Conservation (phyloP, 1,284 basidiomycete species). For the Caloboletus firmus region DNA sequence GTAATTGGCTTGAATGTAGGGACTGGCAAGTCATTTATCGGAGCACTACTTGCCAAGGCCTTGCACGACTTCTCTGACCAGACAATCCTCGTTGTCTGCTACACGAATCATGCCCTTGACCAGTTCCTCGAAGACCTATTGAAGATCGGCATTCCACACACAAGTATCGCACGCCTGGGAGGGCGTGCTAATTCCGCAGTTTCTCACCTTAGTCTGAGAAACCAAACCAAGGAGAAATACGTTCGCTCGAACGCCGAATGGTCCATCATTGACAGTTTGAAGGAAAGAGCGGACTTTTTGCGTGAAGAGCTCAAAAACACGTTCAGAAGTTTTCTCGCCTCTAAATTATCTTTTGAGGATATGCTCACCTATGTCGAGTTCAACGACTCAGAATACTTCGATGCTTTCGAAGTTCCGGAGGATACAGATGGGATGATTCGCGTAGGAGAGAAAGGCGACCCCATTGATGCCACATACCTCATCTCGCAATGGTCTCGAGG, state of each 20-base stretch:
- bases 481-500: constrained; percentile 47
- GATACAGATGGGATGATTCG: constrained; percentile 42
- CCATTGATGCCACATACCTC: constrained; percentile 39
- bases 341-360: constrained; percentile 26
- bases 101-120: constrained; percentile 67
- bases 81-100: constrained; percentile 62
- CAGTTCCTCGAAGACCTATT: constrained; percentile 61
- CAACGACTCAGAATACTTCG: constrained; percentile 42
- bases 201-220: constrained; percentile 42
- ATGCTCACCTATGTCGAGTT: constrained; percentile 46
- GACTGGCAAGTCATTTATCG: constrained; percentile 69
- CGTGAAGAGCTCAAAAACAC: constrained; percentile 18
- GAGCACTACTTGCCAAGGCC: constrained; percentile 57
- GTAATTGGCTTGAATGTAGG: constrained; percentile 38
- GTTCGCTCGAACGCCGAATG: constrained; percentile 37
- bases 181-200: constrained; percentile 51
- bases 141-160: constrained; percentile 52
- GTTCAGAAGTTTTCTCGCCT: constrained; percentile 28
- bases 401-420: constrained; percentile 49
- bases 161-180: constrained; percentile 52
- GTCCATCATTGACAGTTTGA: constrained; percentile 41
- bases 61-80: constrained; percentile 47
- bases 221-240: constrained; percentile 23
- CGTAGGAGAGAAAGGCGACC: constrained; percentile 44
- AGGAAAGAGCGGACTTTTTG: constrained; percentile 26